Percentiles rank a stretch among this genome's conserved stretches.
phyloP scores from a whole-genome alignment of 108 stramenopile genomes.

The Fragilaria crotonensis region DNA sequence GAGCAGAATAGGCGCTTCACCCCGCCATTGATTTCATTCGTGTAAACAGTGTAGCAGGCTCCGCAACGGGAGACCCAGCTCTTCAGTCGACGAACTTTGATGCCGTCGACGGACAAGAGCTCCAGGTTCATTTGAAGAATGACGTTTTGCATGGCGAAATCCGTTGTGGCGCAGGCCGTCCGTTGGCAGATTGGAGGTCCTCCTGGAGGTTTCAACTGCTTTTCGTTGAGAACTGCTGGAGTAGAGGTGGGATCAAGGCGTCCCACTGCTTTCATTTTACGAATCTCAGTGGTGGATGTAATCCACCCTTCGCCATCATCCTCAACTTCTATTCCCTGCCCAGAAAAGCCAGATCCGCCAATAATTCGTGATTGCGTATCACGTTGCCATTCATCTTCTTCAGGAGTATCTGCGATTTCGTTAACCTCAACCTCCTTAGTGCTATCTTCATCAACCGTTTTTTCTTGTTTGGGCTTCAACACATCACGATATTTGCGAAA shows the following conservation, averaged over 20 bases:
- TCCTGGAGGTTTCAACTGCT: background rate
- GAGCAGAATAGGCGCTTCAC: slow-evolving; percentile 83
- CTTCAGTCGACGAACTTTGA: slow-evolving; percentile 71
- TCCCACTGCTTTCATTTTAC: slow-evolving; percentile 44
- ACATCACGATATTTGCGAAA: slow-evolving; percentile 60
- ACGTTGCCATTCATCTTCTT: slow-evolving; percentile 3
- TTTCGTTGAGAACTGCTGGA: slow-evolving; percentile 7
- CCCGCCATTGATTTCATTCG: slow-evolving; percentile 21
- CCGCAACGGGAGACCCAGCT: slow-evolving; percentile 94
- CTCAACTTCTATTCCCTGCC: slow-evolving; percentile 51
- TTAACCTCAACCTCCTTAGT: background rate
- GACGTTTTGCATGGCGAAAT: slow-evolving; percentile 99
- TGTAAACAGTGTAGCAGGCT: slow-evolving; percentile 86
- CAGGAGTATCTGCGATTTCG: slow-evolving; percentile 2
- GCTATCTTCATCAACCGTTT: slow-evolving; percentile 19
- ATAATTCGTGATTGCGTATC: slow-evolving; percentile 45
- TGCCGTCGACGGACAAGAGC: slow-evolving; percentile 84
- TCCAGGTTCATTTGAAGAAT: slow-evolving; percentile 93
- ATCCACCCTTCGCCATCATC: slow-evolving; percentile 92
- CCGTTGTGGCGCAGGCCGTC: slow-evolving; percentile 93
- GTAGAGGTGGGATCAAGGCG: slow-evolving; percentile 20
- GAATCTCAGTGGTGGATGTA: slow-evolving; percentile 59
- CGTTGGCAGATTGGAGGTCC: slow-evolving; percentile 52
- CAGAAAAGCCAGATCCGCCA: slow-evolving; percentile 27
- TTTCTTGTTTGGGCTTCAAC: slow-evolving; percentile 25